Base-by-base conservation (phyloP, 1,284 basidiomycete genomes). In the Malassezia slooffiae region DNA sequence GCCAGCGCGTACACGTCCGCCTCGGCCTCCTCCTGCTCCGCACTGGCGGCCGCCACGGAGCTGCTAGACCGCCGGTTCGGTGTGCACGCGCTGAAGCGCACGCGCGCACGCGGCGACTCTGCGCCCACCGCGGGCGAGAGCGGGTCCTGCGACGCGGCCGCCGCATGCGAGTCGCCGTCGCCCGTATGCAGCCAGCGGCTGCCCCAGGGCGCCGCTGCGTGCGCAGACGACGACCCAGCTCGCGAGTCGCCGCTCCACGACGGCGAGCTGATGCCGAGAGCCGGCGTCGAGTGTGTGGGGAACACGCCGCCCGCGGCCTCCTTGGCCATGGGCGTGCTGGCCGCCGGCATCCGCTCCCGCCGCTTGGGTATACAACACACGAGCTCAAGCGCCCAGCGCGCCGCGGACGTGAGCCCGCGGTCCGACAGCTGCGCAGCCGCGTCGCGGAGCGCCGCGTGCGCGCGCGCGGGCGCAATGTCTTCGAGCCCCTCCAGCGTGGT, bases 1-100 rank as follows among this genome's bases (percentile, higher is more conserved):
- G 85, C 89, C 20, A 83, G 75, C 47, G 78, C 70, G 57, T 87
- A 76, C 10, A 64, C 50, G 17, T 43, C 34, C 12, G 70, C 43
- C 16, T 57, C 64, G 34, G 57, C 58, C 15, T 43, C 28, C n/a
- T 36, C 29, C 6, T 30, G 39, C 9, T 20, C 26, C 15, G 46
- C 31, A 9, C 13, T 24, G 1, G 19, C 15, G 12, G 12, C 29
- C 8, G 16, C 34, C 28, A 12, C 30, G 15, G 32, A 40, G 5
- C 13, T 21, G 15, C 29, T n/a, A 43, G 38, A 17, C 39, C 19
- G 29, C 37, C 27, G 10, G n/a, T n/a, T 28, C 10, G n/a, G 21
- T 38, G 11, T 10, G 24, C 33, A 28, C 26, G 33, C 33, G 21
- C 28, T 28, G 13, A 49, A 37, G 7, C 29, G 36, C 15, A 43